Conservation (phyloP, 2,329 filamentous ascomycete species). For the Fusarium sarcochroum region DNA sequence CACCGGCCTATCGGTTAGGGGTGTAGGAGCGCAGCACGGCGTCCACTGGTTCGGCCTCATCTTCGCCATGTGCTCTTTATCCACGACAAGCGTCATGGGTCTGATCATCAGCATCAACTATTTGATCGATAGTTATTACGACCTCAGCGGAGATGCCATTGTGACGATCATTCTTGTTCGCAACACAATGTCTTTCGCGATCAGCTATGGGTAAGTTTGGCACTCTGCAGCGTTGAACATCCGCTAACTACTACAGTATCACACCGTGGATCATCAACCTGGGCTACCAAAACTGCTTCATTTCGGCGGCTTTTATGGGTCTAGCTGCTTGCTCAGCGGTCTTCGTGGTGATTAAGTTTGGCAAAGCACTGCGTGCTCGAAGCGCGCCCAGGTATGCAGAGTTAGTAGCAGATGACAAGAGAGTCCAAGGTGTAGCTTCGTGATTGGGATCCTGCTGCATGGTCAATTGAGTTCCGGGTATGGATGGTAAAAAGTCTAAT, state of each 20-base stretch:
- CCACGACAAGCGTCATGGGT: conserved; percentile 53
- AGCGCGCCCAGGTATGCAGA: no score
- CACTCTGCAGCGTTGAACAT: no score
- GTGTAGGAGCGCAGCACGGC: conserved; percentile 53
- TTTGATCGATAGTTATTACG: conserved; percentile 58
- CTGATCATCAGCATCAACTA: conserved; percentile 57
- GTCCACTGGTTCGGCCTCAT: conserved; percentile 60
- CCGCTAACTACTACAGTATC: no score
- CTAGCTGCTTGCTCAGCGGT: no score
- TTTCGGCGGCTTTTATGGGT: conserved; percentile 60
- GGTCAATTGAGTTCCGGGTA: no score
- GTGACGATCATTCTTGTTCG: conserved; percentile 58
- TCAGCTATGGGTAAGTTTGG: conserved; percentile 51
- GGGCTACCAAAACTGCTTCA: conserved; percentile 60
- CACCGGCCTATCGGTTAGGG: no score
- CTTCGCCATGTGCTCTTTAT: conserved; percentile 56
- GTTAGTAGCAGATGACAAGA: no score
- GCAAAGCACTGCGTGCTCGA: no score
- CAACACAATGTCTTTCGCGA: conserved; percentile 56
- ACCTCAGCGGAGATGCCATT: conserved; percentile 57
- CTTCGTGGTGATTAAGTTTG: no score
- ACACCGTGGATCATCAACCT: conserved; percentile 60
- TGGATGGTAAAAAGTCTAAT: no score
- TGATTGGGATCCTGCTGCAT: no score
- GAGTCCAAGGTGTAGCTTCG: no score